Percentiles rank a stretch among this genome's conserved stretches.
Evolutionary conservation across 2,329 filamentous ascomycete genomes (phyloP).

Genomic region (Huntiella savannae): DNA sequence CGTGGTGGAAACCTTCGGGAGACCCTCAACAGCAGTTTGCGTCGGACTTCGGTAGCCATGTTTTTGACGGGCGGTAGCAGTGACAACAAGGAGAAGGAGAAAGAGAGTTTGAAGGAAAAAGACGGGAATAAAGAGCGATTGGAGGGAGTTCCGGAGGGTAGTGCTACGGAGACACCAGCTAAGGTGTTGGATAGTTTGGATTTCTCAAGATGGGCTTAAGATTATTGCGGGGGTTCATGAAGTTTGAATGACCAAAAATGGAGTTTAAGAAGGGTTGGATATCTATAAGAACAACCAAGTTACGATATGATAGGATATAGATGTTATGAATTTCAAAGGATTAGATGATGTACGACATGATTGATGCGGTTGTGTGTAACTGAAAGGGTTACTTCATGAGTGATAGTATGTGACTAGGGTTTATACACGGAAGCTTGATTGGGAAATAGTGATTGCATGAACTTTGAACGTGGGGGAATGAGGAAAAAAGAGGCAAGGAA

Average conservation of each 20-base stretch:
- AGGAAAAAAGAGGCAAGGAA: neutral
- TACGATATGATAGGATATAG: neutral
- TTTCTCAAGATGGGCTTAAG: constrained; percentile 30
- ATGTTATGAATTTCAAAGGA: neutral
- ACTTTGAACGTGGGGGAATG: neutral
- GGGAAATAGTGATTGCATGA: too few relatives aligned
- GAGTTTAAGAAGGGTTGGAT: neutral
- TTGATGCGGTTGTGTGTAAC: neutral
- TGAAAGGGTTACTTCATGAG: too few relatives aligned
- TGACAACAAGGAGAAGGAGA: constrained; percentile 22
- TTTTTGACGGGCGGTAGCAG: constrained; percentile 30
- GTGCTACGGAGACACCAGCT: constrained; percentile 17
- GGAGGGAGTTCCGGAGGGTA: constrained; percentile 27
- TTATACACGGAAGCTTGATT: too few relatives aligned
- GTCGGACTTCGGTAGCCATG: constrained; percentile 45
- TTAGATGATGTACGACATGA: neutral
- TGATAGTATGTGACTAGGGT: too few relatives aligned
- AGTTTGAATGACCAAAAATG: neutral
- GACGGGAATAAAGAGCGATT: neutral
- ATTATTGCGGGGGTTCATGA: neutral
- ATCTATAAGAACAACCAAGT: neutral
- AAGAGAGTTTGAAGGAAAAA: constrained; percentile 33
- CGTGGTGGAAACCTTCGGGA: constrained; percentile 30
- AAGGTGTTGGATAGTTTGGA: constrained; percentile 28
- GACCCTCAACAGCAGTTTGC: constrained; percentile 38